Conservation (phyloP, 2,329 filamentous ascomycete genomes). For the Fusarium beomiforme region DNA sequence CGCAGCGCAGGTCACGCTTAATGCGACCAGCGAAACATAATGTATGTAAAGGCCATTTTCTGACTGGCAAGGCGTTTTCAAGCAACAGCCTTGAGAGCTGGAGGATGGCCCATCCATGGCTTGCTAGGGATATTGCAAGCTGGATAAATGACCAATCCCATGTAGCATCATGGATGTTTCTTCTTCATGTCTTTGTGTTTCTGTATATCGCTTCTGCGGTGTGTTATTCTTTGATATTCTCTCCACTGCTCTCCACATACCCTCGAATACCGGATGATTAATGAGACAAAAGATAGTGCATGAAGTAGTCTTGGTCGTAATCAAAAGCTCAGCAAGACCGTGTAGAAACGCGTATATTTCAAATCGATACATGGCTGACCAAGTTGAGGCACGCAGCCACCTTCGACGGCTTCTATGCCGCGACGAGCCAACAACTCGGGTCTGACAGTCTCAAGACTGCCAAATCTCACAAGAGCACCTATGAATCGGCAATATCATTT, state of each 20-base stretch:
- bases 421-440: background rate
- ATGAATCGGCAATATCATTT: background rate
- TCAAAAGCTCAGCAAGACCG: too few species aligned
- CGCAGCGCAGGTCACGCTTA: constrained; percentile 3
- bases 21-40: constrained; percentile 20
- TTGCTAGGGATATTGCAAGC: background rate
- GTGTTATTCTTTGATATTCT: background rate
- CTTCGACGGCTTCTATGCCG: background rate
- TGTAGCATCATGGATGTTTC: background rate
- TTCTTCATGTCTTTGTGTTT: background rate
- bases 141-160: background rate
- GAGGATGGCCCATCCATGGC: background rate
- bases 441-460: background rate
- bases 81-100: constrained; percentile 5
- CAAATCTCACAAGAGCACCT: background rate
- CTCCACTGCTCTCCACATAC: background rate
- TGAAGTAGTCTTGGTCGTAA: background rate
- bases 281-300: background rate
- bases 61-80: constrained; percentile 37
- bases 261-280: background rate
- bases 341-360: background rate
- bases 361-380: background rate
- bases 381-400: background rate
- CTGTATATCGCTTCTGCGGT: background rate
- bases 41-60: constrained; percentile 3